These are phyloP conservation scores for Detonula confervacea DNA, from an alignment of 352 stramenopile genomes.

Conservation along the genomic window DNA sequence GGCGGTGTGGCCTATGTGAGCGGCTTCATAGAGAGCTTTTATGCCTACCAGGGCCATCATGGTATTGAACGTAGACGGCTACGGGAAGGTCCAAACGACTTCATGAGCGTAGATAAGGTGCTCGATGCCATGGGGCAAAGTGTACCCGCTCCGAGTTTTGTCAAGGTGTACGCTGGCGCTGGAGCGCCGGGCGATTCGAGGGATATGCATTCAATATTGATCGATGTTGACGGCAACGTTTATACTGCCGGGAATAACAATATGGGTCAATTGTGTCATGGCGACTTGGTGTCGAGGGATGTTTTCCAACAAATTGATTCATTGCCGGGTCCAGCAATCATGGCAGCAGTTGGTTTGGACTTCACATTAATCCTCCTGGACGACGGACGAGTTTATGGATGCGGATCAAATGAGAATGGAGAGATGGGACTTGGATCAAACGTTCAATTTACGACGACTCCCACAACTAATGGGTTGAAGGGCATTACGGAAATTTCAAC, in stretches of 20 bases:
- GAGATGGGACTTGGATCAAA: slow-evolving; percentile 32
- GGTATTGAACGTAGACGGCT: slow-evolving; percentile 18
- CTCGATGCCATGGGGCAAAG: slow-evolving; percentile 8
- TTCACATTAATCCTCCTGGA: slow-evolving; percentile 40
- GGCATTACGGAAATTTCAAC: slow-evolving; percentile 27
- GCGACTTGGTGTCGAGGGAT: slow-evolving; percentile 20
- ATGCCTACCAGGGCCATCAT: slow-evolving; percentile 35
- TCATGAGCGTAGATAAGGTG: slow-evolving; percentile 16
- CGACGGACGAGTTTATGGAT: slow-evolving; percentile 43
- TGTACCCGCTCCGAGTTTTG: slow-evolving; percentile 27
- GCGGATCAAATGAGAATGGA: slow-evolving; percentile 50
- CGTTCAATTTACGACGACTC: background rate
- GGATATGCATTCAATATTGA: slow-evolving; percentile 50
- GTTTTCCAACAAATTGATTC: slow-evolving; percentile 12
- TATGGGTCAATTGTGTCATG: slow-evolving; percentile 43
- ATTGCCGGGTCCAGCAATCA: slow-evolving; percentile 22
- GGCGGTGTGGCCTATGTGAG: slow-evolving; percentile 20
- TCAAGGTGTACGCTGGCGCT: slow-evolving; percentile 31
- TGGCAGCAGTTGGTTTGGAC: slow-evolving; percentile 37
- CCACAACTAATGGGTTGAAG: slow-evolving; percentile 20
- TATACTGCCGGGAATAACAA: slow-evolving; percentile 42
- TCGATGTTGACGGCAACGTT: slow-evolving; percentile 34
- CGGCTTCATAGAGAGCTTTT: slow-evolving; percentile 46
- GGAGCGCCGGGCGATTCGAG: slow-evolving; percentile 36
- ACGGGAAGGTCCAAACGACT: slow-evolving; percentile 25